A percentile compares a stretch with the other conserved stretches of the same genome.
Conservation (phyloP, 176 grass and related monocot genomes). For the Aegilops tauschii region DNA sequence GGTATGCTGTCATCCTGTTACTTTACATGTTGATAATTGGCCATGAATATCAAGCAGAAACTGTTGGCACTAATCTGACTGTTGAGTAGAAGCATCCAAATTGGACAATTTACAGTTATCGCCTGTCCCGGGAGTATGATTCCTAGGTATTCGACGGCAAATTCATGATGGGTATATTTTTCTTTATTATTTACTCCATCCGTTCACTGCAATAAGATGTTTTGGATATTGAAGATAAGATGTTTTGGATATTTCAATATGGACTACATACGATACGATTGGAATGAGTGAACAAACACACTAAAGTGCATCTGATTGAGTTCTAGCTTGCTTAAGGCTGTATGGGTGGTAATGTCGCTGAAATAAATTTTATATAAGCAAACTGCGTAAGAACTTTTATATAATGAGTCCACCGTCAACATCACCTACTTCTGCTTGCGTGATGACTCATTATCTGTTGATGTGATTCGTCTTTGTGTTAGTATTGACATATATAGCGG, state of each 20-base stretch:
- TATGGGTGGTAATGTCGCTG: too few species aligned
- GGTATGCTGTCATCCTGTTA: neutral
- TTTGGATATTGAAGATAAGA: too few species aligned
- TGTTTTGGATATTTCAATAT: too few species aligned
- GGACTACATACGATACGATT: too few species aligned
- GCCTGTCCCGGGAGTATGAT: neutral
- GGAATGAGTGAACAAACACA: too few species aligned
- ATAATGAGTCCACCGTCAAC: too few species aligned
- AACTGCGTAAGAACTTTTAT: too few species aligned
- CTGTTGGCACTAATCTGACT: neutral
- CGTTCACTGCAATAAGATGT: too few species aligned
- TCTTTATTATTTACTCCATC: neutral
- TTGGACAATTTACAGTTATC: neutral
- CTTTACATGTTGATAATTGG: slow-evolving; percentile 1
- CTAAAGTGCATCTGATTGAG: neutral
- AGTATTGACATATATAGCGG: neutral
- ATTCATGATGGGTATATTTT: neutral
- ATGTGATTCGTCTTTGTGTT: neutral
- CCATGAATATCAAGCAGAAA: neutral
- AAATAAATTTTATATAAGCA: too few species aligned
- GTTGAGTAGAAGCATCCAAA: neutral
- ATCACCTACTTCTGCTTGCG: too few species aligned
- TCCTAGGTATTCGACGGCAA: neutral
- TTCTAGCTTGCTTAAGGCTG: too few species aligned
- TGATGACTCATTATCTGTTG: neutral